These are phyloP conservation scores for Scheffersomyces titani DNA, from an alignment of 1,139 yeast genomes.

Conservation along the genomic window DNA sequence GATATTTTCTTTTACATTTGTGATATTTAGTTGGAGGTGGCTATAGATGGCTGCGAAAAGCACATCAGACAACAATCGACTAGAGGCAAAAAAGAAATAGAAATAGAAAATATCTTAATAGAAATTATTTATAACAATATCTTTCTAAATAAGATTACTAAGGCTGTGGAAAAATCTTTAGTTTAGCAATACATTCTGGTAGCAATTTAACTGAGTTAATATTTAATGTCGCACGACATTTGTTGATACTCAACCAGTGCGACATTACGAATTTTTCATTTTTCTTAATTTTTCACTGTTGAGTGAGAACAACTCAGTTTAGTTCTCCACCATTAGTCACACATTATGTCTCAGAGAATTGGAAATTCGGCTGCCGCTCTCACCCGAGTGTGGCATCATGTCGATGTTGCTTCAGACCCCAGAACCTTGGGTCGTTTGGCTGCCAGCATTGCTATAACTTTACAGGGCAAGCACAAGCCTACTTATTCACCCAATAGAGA, in stretches of 20 bases:
- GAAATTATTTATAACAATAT: background rate
- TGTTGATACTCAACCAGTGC: background rate
- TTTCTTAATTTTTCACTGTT: background rate
- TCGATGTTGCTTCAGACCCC: constrained; percentile 80
- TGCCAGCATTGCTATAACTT: constrained; percentile 77
- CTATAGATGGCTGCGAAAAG: background rate
- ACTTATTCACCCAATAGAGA: constrained; percentile 73
- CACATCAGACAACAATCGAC: background rate
- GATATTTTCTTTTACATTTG: too few species aligned
- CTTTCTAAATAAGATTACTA: too few species aligned
- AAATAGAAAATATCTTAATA: background rate
- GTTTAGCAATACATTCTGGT: background rate
- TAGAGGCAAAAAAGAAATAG: too few species aligned
- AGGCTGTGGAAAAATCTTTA: background rate
- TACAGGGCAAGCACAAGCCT: constrained; percentile 97
- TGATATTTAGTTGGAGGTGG: background rate
- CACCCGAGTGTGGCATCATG: constrained; percentile 93
- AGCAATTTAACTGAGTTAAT: background rate
- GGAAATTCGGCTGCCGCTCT: constrained; percentile 72
- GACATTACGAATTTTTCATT: background rate
- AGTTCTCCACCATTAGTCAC: background rate
- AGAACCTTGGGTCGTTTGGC: constrained; percentile 94
- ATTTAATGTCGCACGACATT: background rate
- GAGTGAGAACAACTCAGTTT: background rate
- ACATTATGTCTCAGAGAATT: constrained; percentile 54